Percentiles rank a stretch among this genome's conserved stretches.
phyloP scores from a whole-genome alignment of 805 yeast genomes.

The Yarrowia divulgata region DNA sequence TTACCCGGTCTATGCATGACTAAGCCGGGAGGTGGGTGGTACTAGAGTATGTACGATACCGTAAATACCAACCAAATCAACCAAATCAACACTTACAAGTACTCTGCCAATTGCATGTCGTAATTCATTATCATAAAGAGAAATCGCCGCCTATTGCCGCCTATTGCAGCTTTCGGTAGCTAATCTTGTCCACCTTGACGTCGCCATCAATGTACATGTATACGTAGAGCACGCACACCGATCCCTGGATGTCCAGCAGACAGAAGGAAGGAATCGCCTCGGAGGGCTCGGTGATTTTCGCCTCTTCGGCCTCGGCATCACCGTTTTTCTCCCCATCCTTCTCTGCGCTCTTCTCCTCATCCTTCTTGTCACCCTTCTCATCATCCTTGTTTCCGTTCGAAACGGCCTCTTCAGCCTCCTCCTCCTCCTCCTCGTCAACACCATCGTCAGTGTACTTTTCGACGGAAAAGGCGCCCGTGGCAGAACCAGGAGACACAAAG shows the following conservation, averaged over 20 bases:
- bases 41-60: no score
- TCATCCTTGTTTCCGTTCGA: slow-evolving; percentile 19
- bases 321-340: background rate
- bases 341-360: background rate
- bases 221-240: slow-evolving; percentile 79
- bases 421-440: slow-evolving; percentile 47
- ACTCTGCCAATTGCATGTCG: background rate
- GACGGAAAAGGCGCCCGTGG: slow-evolving; percentile 79
- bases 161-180: slow-evolving; percentile 56
- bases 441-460: slow-evolving; percentile 59
- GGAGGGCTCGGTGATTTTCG: slow-evolving; percentile 40
- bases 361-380: slow-evolving; percentile 4
- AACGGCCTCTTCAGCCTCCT: slow-evolving; percentile 42
- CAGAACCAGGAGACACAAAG: slow-evolving; percentile 96
- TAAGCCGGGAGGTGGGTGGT: no score
- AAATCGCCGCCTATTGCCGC: background rate
- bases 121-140: slow-evolving; percentile 31
- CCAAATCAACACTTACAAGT: no score
- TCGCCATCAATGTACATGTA: slow-evolving; percentile 82
- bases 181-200: slow-evolving; percentile 88
- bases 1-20: slow-evolving; percentile 8
- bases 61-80: no score
- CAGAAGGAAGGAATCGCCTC: slow-evolving; percentile 84
- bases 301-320: slow-evolving; percentile 16
- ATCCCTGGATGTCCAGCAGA: slow-evolving; percentile 81